Evolutionary conservation across 2,329 filamentous ascomycete species (phyloP), one percentile per base, ranked within the genome.

Genomic region (Bipolaris oryzae): DNA sequence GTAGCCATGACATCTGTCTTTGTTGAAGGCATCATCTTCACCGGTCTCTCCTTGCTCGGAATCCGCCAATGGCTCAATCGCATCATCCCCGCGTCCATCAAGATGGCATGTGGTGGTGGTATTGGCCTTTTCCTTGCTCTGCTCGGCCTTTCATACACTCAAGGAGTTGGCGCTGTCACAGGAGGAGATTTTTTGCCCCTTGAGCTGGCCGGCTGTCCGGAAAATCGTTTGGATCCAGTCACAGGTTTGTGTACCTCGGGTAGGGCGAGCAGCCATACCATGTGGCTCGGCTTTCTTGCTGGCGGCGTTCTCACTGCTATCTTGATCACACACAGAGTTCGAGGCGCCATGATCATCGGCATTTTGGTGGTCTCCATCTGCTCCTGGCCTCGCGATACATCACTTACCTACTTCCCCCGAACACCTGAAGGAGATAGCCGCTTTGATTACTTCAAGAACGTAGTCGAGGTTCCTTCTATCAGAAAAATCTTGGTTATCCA

Each of bases 281-380:
- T 96, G 85, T 96, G 92, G 92, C 82, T 96, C 48, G 92, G 91
- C 25, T 92, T 96, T 65, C 94, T 96, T 79, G 90, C 89, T 64
- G 91, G 91, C 35, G 91, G 91, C 53, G 84, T 96, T 60, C 77
- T 96, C 47, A 96, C 91, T 1, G 88, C 88, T 16, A 77, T 95
- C 55, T 79, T 96, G 47, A 90, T 94, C 87, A 86, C 93, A 79
- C 96, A 92, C 76, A 87, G 90, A 20, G 85, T 96, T 74, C 94
- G 93, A 77, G 91, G 91, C 54, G 91, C 92, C 53, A 89, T 96
- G 68, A 92, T 96, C 64, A 84, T 85, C 25, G 92, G 92, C 41
- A 95, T 96, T 61, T 76, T 93, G 20, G 83, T 96, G 18, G 91
- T 96, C 50, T 91, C 89, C 61, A 89, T 96, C 75, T 91, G 94